A percentile compares a stretch with the other conserved stretches of the same genome.
Evolutionary conservation across 2,329 filamentous ascomycete species (phyloP).

Genomic region (Diaporthe sp.): DNA sequence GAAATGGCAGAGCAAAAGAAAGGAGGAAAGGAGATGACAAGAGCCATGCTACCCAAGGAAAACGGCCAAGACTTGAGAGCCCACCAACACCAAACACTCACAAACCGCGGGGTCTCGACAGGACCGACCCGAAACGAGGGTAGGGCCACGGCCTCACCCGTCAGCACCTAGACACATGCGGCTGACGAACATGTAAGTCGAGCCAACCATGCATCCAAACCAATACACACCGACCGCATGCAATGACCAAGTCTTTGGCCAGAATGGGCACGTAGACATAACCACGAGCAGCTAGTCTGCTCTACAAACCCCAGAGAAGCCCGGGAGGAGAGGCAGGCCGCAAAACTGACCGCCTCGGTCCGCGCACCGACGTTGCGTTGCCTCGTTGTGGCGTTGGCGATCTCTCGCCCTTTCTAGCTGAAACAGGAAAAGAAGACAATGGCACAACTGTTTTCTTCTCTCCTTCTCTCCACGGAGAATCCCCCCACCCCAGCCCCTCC

Average conservation of each 20-base stretch:
- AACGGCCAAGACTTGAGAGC: constrained; percentile 24
- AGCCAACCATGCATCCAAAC: neutral
- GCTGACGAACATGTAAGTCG: neutral
- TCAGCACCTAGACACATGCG: constrained; percentile 27
- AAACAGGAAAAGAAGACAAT: constrained; percentile 23
- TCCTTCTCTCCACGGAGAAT: constrained; percentile 9
- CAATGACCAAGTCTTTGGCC: neutral
- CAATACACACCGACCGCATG: neutral
- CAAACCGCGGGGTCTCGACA: constrained; percentile 22
- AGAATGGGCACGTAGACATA: neutral
- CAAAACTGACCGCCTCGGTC: constrained; percentile 14
- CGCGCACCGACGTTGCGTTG: constrained; percentile 30
- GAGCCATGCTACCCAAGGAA: constrained; percentile 29
- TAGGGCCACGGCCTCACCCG: constrained; percentile 12
- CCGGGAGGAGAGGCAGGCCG: neutral
- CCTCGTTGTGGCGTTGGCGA: constrained; percentile 23
- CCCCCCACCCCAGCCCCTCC: neutral
- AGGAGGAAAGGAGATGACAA: neutral
- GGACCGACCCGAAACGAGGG: constrained; percentile 22
- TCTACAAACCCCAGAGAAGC: neutral
- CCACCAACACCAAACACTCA: constrained; percentile 26
- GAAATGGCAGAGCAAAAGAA: neutral
- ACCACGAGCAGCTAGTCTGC: neutral
- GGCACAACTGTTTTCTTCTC: neutral
- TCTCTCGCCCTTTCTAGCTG: constrained; percentile 17